Evolutionary conservation across 2,329 filamentous ascomycete species (phyloP).

Genomic region (Chrysoporthe puriensis): DNA sequence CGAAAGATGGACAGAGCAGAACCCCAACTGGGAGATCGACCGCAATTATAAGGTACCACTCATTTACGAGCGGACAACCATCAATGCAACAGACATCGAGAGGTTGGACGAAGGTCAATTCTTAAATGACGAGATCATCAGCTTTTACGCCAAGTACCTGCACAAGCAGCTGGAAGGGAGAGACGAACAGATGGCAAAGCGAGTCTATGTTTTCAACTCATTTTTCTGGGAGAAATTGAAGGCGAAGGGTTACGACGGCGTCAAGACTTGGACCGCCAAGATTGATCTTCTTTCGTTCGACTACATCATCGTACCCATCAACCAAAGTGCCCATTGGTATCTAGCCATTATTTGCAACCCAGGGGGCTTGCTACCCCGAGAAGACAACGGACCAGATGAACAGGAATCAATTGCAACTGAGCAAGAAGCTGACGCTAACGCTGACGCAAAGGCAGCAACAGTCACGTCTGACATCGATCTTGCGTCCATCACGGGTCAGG

Average conservation of each 20-base stretch:
- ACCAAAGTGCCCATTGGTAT: slow-evolving; percentile 89
- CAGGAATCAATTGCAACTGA: neutral
- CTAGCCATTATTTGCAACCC: slow-evolving; percentile 94
- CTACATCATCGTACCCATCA: slow-evolving; percentile 90
- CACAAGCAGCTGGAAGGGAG: slow-evolving; percentile 62
- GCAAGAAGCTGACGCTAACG: slow-evolving; percentile 9
- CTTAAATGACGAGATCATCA: slow-evolving; percentile 90
- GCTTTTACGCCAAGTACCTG: slow-evolving; percentile 80
- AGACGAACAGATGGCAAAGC: slow-evolving; percentile 59
- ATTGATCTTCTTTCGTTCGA: slow-evolving; percentile 84
- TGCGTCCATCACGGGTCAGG: slow-evolving; percentile 16
- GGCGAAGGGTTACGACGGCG: slow-evolving; percentile 82
- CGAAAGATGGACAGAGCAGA: slow-evolving; percentile 52
- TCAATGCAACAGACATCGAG: slow-evolving; percentile 73
- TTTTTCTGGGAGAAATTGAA: slow-evolving; percentile 86
- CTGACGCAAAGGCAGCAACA: slow-evolving; percentile 21
- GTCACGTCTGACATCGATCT: slow-evolving; percentile 15
- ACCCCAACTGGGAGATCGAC: slow-evolving; percentile 54
- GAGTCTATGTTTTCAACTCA: slow-evolving; percentile 88
- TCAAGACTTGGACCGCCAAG: slow-evolving; percentile 85
- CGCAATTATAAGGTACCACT: slow-evolving; percentile 60
- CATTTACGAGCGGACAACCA: slow-evolving; percentile 66
- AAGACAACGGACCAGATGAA: neutral
- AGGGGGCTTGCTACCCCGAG: slow-evolving; percentile 56
- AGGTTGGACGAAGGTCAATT: slow-evolving; percentile 83